Evolutionary conservation across 768 basidiomycete species (phyloP), one percentile per base, ranked within the genome.

Genomic region (Podaxis rugospora): DNA sequence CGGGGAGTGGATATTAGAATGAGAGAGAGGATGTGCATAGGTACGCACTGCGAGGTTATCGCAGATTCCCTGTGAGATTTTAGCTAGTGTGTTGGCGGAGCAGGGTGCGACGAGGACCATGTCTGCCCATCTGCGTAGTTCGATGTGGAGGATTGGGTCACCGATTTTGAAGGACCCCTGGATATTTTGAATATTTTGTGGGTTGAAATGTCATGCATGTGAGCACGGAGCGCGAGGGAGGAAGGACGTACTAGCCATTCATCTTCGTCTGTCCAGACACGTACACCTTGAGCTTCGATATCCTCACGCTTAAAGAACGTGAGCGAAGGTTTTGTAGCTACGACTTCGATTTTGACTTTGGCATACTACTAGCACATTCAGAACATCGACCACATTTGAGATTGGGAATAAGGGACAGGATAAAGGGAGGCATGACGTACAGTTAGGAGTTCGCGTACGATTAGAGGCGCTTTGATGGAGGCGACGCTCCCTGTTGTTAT

Each of bases 401-500:
- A 32, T 32, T 32, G 32, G 32, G 32, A 32, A 32, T 32, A 32
- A 9, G 32, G 32, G 32, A 32, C 32, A 2, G 32, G 32, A 32
- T 32, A 9, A 9, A 42, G 35, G 23, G 51, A 62, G 49, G 32
- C 21, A 39, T 18, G 47, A 75, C 74, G 61, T 42, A 81, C 90
- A 47, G 76, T 75, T 46, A 89, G 76, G 32, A 98, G 79, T 64
- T 89, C 89, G 28, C 79, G 72, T 18, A 93, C 92, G 61, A 99
- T 97, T 56, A 97, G 80, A 3, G 95, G 94, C 1, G 88, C 88
- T 69, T 98, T 98, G 69, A 98, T 84, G 55, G 93, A 93, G 0
- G 96, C 95, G 7, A 99, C 96, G 68, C 92, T 95, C n/a, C 96
- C 95, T 0, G 93, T 92, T 0, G 90, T 88, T 62, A 98, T 86